Evolutionary conservation across 2,329 filamentous ascomycete genomes (phyloP), one percentile per base, ranked within the genome.

Genomic region (Myriosclerotinia scirpicola): DNA sequence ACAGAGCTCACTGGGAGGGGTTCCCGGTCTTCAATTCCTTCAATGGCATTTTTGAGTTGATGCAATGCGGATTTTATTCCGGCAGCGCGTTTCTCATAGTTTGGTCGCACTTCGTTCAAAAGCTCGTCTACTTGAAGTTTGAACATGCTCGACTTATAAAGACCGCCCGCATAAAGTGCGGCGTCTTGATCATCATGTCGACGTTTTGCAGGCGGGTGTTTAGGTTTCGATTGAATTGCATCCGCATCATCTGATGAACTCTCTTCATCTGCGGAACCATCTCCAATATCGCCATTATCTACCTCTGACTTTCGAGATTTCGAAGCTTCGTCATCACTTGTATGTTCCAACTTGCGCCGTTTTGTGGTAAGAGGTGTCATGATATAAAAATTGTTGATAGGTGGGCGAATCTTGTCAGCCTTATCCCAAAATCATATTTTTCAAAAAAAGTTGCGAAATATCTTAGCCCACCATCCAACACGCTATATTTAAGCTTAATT

Each of bases 111-210:
- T 70, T 87, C 83, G 8, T 79, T 76, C 61, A 90, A 76, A 66
- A 90, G 78, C 71, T 89, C 86, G 69, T 90, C 85, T 44, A 89
- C 80, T 74, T 90, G 87, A 12, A 90, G 77, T 74, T 89, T 89
- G 79, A 90, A 89, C 66, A 89, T 79, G 74, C 82, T 88, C 54
- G 86, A 88, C 74, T 88, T 88, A 79, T 85, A 88, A n/a, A 83
- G 26, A 20, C 74, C 73, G 34, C 71, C 74, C 14, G 74, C 68
- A 73, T 82, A 84, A 36, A 79, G 76, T 62, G 78, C 79, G 60
- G 75, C 71, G 66, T 76, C 71, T 67, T 73, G 71, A 12, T 69
- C 68, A 48, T 67, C 54, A 59, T 71, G 71, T 34, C 69, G 52
- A 50, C 71, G 70, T 52, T 69, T 74, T 14, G 66, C 17, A 54